Evolutionary conservation across 306 rosid species (phyloP), one percentile per base, ranked within the genome.

Genomic region (Crataegus laevigata): DNA sequence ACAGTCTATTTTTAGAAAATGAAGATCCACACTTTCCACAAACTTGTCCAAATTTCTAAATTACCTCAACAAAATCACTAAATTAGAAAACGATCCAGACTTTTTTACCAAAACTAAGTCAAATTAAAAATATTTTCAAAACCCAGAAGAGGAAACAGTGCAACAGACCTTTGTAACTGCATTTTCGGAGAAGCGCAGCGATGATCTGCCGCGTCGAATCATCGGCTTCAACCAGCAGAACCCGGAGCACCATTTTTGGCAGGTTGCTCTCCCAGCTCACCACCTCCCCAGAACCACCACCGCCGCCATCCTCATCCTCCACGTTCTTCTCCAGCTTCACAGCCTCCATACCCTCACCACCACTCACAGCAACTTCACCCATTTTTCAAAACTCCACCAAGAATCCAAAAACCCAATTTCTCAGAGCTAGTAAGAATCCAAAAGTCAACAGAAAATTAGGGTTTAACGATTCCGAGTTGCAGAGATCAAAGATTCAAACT

Each of bases 171-270:
- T 30, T 83, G 66, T 90, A 87, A 66, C 84, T 82, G 84, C 98
- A 92, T 83, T 87, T 92, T 3, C 91, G 92, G 15, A 92, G 98
- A 79, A 92, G 92, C 0, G 91, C 92, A 8, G 98, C 14, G 24
- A 92, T 85, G 72, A 92, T 85, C 78, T 87, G 92, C 34, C 94
- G 91, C 45, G 96, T 90, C 29, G 96, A 88, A 75, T 90, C 90
- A 84, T 90, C 98, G 42, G 96, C 73, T 83, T 92, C 96, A 11
- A 92, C 91, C 54, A 89, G 87, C 52, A 92, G 80, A 18, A 90
- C 89, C 38, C 84, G 78, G 2, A 86, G 84, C 65, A 55, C 75
- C 47, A 78, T 76, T 7, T 77, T 77, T 21, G 89, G 94, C 9
- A 88, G 75, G 83, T 82, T 65, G 52, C 43, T 82, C 38, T 80